Evolutionary conservation across 352 stramenopile genomes (phyloP).

Genomic region (Globisporangium perplexum): DNA sequence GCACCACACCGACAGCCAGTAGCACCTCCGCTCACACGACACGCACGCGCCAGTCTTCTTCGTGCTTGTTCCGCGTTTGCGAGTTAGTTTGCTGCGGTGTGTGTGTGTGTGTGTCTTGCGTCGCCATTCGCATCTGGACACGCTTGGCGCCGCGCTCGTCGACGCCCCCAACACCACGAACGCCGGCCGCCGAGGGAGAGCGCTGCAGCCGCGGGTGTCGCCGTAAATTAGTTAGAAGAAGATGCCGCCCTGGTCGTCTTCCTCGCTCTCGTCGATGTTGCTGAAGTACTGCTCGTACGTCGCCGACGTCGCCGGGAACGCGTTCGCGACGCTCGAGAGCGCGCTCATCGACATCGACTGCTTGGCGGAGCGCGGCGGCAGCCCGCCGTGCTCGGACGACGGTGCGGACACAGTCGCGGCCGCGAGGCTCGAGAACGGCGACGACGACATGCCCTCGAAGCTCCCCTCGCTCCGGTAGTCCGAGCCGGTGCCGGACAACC

Average conservation of each 20-base stretch:
- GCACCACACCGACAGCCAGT: not conserved
- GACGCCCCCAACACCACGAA: too few species aligned
- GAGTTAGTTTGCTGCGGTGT: too few species aligned
- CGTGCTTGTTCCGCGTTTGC: too few species aligned
- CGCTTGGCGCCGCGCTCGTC: too few species aligned
- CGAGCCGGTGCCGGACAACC: conserved; percentile 20
- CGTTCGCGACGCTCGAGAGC: conserved; percentile 53
- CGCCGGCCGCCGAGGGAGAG: too few species aligned
- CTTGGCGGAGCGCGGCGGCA: conserved; percentile 32
- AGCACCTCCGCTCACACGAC: too few species aligned
- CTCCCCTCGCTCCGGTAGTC: conserved; percentile 42
- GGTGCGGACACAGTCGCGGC: conserved; percentile 14
- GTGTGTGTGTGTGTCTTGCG: not conserved
- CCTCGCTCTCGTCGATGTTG: conserved; percentile 79
- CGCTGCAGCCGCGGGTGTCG: not conserved
- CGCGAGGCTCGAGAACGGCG: conserved; percentile 23
- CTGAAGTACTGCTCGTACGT: conserved; percentile 87
- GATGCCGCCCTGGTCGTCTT: conserved; percentile 81
- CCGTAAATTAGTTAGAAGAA: conserved; percentile 68
- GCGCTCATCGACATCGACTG: conserved; percentile 86
- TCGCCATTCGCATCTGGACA: too few species aligned
- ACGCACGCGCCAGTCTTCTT: not conserved
- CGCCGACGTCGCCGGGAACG: conserved; percentile 58
- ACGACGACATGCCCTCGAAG: conserved; percentile 37
- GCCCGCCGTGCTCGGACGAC: conserved; percentile 19